Percentiles rank a stretch among this genome's conserved stretches.
Evolutionary conservation across 169 alveolate genomes (phyloP).

Genomic region (Babesia ovis): DNA sequence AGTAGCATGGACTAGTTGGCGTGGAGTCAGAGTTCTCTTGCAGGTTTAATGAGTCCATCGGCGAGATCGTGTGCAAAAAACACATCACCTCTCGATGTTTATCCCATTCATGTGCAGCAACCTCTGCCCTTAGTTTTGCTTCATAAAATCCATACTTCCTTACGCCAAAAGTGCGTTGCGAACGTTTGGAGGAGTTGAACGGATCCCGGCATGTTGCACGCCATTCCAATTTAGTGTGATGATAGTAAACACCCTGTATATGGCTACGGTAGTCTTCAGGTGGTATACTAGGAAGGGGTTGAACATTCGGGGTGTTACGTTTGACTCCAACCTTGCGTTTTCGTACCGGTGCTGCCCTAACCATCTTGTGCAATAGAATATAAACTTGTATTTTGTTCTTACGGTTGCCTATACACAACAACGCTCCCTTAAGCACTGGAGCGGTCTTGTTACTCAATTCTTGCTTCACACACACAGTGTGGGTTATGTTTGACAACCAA

Average conservation of each 20-base stretch:
- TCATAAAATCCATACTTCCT: slow-evolving; percentile 68
- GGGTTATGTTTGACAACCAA: background rate
- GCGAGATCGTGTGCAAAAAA: background rate
- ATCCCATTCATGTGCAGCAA: slow-evolving; percentile 34
- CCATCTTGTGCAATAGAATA: background rate
- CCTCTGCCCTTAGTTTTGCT: slow-evolving; percentile 59
- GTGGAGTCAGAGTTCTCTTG: background rate
- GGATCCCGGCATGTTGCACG: slow-evolving; percentile 68
- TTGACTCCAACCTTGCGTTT: slow-evolving; percentile 6
- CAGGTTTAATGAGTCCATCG: too few relatives aligned
- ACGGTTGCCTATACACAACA: too few relatives aligned
- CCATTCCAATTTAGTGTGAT: slow-evolving; percentile 67
- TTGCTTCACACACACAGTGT: slow-evolving; percentile 19
- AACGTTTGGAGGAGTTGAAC: slow-evolving; percentile 57
- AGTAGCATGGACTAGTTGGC: background rate
- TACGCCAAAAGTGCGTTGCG: slow-evolving; percentile 66
- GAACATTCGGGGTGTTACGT: slow-evolving; percentile 38
- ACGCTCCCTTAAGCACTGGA: background rate
- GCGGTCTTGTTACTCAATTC: background rate
- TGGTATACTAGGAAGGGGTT: slow-evolving; percentile 46
- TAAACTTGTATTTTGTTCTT: too few relatives aligned
- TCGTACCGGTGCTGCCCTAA: slow-evolving; percentile 1
- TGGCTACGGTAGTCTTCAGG: slow-evolving; percentile 53
- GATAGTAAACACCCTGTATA: slow-evolving; percentile 67
- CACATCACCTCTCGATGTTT: slow-evolving; percentile 12